phyloP scores from a whole-genome alignment of 2,329 filamentous ascomycete genomes.

The Beauveria varroae region DNA sequence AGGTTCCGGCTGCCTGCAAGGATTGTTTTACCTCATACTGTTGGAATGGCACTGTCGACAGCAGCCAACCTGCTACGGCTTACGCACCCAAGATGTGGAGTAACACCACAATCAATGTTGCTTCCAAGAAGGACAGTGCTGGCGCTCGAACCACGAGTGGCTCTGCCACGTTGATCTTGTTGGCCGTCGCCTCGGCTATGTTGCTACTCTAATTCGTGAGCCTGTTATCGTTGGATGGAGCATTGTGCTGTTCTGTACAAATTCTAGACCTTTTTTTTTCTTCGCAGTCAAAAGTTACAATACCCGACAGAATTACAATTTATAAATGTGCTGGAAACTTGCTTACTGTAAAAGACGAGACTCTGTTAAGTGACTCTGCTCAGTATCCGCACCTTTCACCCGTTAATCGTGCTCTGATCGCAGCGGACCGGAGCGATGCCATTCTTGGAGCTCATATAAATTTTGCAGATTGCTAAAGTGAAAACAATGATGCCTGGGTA shows the following conservation, averaged over 20 bases:
- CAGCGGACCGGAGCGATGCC: too few relatives aligned
- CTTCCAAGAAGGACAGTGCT: neutral
- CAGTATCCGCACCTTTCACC: too few relatives aligned
- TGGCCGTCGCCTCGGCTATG: neutral
- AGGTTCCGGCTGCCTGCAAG: constrained; percentile 63
- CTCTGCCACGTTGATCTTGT: neutral
- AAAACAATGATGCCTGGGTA: too few relatives aligned
- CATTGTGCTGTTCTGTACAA: neutral
- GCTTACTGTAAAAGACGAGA: too few relatives aligned
- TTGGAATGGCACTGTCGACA: constrained; percentile 71
- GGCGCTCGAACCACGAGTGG: neutral
- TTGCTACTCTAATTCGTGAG: neutral
- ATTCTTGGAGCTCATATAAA: too few relatives aligned
- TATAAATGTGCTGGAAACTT: neutral
- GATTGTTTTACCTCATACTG: constrained; percentile 78
- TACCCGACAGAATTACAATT: neutral
- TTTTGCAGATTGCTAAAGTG: too few relatives aligned
- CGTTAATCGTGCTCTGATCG: too few relatives aligned
- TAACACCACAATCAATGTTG: neutral
- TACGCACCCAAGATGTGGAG: constrained; percentile 6
- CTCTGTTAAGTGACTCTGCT: too few relatives aligned
- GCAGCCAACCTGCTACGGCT: constrained; percentile 16
- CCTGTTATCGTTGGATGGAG: neutral
- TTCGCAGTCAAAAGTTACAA: neutral
- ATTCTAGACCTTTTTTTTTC: neutral